Conservation (phyloP, 202 grass and related monocot genomes). For the Setaria italica region DNA sequence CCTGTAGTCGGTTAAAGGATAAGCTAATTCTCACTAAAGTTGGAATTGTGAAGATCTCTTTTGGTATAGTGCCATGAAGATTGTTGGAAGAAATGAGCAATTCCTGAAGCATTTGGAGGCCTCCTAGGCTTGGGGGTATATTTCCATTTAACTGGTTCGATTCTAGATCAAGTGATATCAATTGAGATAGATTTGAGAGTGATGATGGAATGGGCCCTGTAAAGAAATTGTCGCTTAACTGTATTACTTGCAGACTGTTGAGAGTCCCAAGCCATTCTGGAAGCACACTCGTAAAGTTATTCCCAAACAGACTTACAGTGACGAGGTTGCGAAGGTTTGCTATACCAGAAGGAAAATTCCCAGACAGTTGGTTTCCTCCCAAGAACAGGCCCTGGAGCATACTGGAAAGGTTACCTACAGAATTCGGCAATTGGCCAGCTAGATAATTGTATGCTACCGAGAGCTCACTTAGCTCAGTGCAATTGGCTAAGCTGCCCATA, state of each 20-base stretch:
- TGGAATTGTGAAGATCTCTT: background rate
- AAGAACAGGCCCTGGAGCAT: background rate
- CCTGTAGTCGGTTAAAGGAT: background rate
- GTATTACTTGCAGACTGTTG: background rate
- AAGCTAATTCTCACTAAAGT: background rate
- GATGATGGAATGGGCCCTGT: background rate
- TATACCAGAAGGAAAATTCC: constrained; percentile 33
- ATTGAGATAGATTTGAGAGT: background rate
- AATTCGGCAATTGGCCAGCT: background rate
- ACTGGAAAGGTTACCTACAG: constrained; percentile 34
- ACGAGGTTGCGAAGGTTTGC: constrained; percentile 26
- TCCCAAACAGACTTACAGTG: background rate
- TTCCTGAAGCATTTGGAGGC: background rate
- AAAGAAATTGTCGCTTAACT: background rate
- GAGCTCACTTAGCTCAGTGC: background rate
- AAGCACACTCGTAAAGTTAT: background rate
- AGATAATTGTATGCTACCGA: constrained; percentile 12
- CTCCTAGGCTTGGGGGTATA: background rate
- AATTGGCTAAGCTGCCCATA: constrained; percentile 38
- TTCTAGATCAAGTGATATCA: background rate
- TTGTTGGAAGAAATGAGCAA: background rate
- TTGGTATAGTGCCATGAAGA: constrained; percentile 1
- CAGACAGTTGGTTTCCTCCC: constrained; percentile 26
- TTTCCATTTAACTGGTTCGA: background rate
- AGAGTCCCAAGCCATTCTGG: background rate